A percentile compares a stretch with the other conserved stretches of the same genome.
Evolutionary conservation across 768 basidiomycete species (phyloP).

Genomic region (Leccinum arenicola): DNA sequence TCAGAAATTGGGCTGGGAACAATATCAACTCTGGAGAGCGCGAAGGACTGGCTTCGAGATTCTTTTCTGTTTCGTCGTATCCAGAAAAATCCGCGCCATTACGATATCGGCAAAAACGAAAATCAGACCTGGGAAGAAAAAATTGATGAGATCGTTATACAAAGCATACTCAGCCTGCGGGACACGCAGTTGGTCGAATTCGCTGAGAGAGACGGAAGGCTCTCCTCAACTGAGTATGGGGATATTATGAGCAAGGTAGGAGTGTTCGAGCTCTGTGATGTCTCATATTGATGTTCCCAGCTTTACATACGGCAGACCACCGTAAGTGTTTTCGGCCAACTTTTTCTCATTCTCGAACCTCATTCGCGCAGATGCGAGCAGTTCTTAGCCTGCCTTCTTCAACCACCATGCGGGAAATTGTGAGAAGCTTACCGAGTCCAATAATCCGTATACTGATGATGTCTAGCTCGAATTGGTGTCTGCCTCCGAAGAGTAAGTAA

Average conservation of each 20-base stretch:
- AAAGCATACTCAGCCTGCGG: constrained; percentile 59
- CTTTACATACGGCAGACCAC: constrained; percentile 74
- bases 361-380: constrained; percentile 53
- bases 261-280: background rate
- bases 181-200: constrained; percentile 58
- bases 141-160: constrained; percentile 69
- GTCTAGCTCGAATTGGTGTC: constrained; percentile 63
- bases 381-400: constrained; percentile 58
- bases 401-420: constrained; percentile 64
- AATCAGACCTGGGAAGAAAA: constrained; percentile 66
- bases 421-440: constrained; percentile 32
- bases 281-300: constrained; percentile 36
- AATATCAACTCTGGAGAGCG: constrained; percentile 64
- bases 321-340: constrained; percentile 34
- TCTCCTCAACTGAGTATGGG: constrained; percentile 71
- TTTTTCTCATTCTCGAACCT: background rate
- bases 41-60: constrained; percentile 77
- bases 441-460: constrained; percentile 4
- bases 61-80: constrained; percentile 90
- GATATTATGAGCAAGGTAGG: constrained; percentile 85
- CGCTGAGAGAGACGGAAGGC: constrained; percentile 37
- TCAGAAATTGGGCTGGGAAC: constrained; percentile 89
- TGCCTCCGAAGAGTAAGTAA: constrained; percentile 60
- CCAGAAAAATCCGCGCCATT: constrained; percentile 77
- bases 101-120: constrained; percentile 57